phyloP scores from a whole-genome alignment of 1,139 yeast genomes.

The Blastobotrys serpentis region DNA sequence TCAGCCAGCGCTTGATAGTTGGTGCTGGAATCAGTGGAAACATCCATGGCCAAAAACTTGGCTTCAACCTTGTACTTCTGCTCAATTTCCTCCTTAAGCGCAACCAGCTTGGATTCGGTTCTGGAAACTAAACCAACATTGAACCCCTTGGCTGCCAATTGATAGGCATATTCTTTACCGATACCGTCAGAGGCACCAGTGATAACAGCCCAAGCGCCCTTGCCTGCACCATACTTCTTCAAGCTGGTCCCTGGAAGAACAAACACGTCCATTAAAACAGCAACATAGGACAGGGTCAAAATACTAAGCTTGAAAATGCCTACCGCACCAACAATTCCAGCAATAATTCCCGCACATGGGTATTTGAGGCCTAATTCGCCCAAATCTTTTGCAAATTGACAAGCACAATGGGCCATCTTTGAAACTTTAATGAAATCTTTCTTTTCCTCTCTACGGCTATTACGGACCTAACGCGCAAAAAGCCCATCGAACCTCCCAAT shows the following conservation, averaged over 20 bases:
- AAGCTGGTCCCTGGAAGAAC: conserved; percentile 64
- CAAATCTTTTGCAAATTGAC: conserved; percentile 14
- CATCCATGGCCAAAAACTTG: conserved; percentile 74
- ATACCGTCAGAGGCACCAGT: conserved; percentile 99
- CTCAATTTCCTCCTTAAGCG: conserved; percentile 61
- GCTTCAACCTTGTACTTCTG: conserved; percentile 61
- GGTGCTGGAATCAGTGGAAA: conserved; percentile 52
- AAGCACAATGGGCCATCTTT: conserved; percentile 2
- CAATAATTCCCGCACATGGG: conserved; percentile 19
- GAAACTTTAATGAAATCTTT: neutral
- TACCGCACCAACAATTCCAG: conserved; percentile 32
- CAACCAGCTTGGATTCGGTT: conserved; percentile 72
- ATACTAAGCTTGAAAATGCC: conserved; percentile 54
- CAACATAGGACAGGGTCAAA: conserved; percentile 41
- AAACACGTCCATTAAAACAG: conserved; percentile 56
- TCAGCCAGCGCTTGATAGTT: conserved; percentile 56
- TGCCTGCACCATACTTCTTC: conserved; percentile 65
- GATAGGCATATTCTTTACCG: conserved; percentile 86
- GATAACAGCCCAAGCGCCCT: conserved; percentile 79
- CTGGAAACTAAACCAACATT: conserved; percentile 82
- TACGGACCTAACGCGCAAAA: too few relatives aligned
- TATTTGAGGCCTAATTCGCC: conserved; percentile 15
- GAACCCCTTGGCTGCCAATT: conserved; percentile 82
- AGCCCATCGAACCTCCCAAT: too few relatives aligned
- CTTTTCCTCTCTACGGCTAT: neutral